Conservation (phyloP, 768 basidiomycete species). For the Mycena leptocephala region DNA sequence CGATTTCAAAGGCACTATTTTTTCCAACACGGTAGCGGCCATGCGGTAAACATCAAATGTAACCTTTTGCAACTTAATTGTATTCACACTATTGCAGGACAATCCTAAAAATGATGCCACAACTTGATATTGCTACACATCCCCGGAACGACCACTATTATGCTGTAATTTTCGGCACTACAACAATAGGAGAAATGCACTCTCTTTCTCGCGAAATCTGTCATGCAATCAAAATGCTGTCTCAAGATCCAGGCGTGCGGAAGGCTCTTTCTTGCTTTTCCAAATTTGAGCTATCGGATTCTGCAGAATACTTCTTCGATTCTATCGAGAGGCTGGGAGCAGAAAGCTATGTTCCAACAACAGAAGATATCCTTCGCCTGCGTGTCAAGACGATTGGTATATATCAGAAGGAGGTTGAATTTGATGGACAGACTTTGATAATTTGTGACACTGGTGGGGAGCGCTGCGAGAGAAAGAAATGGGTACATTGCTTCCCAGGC, state of each 20-base stretch:
- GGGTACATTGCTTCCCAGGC: not conserved
- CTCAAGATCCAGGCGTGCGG: conserved; percentile 2
- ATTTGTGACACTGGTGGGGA: conserved; percentile 6
- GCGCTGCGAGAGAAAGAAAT: conserved; percentile 3
- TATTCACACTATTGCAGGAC: conserved; percentile 10
- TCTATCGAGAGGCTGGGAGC: conserved; percentile 4
- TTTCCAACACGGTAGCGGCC: not conserved
- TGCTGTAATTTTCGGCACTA: not conserved
- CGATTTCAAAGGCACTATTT: not conserved
- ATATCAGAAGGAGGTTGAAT: conserved; percentile 2
- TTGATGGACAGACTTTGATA: conserved; percentile 8
- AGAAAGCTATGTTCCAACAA: conserved; percentile 8
- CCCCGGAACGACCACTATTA: not conserved
- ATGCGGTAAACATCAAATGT: conserved; percentile 7
- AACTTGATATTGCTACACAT: conserved; percentile 1
- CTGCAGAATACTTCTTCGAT: conserved; percentile 12
- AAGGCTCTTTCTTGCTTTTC: not conserved
- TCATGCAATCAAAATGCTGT: conserved; percentile 14
- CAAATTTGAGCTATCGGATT: not conserved
- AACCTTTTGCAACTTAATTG: not conserved
- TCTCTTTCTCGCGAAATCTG: not conserved
- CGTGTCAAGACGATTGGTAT: conserved; percentile 3
- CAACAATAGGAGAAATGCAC: not conserved
- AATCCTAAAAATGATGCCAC: conserved; percentile 1
- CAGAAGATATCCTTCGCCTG: conserved; percentile 11